Conservation (phyloP, 2,329 filamentous ascomycete genomes). For the Fusarium tanahbumbuense region DNA sequence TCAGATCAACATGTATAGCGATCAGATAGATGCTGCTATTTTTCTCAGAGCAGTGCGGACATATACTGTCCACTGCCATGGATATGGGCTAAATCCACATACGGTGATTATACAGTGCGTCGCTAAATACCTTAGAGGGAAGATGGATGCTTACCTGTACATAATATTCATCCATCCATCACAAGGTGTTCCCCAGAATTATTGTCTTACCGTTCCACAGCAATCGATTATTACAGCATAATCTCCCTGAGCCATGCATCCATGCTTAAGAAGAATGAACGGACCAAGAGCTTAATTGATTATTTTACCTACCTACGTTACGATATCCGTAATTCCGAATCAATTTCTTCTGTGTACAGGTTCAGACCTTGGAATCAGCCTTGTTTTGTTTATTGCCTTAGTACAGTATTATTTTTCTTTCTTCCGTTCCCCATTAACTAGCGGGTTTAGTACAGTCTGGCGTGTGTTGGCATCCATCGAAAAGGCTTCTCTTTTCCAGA, state of each 20-base stretch:
- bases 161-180: background rate
- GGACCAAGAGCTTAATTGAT: constrained; percentile 30
- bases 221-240: background rate
- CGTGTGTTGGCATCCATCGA: background rate
- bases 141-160: background rate
- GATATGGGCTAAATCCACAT: background rate
- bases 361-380: background rate
- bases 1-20: background rate
- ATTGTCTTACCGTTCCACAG: constrained; percentile 7
- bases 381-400: background rate
- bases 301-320: background rate
- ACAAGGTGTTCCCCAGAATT: constrained; percentile 18
- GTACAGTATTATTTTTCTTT: no score
- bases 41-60: background rate
- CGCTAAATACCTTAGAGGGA: background rate
- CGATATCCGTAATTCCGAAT: background rate
- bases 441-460: background rate
- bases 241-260: constrained; percentile 12
- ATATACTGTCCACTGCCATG: background rate
- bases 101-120: constrained; percentile 29
- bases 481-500: constrained; percentile 34
- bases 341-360: background rate
- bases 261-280: constrained; percentile 6
- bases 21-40: background rate
- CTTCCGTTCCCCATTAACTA: background rate